Evolutionary conservation across 225 moss, liverwort and hornwort genomes (phyloP), one percentile per base, ranked within the genome.

Genomic region (Polytrichum commune): DNA sequence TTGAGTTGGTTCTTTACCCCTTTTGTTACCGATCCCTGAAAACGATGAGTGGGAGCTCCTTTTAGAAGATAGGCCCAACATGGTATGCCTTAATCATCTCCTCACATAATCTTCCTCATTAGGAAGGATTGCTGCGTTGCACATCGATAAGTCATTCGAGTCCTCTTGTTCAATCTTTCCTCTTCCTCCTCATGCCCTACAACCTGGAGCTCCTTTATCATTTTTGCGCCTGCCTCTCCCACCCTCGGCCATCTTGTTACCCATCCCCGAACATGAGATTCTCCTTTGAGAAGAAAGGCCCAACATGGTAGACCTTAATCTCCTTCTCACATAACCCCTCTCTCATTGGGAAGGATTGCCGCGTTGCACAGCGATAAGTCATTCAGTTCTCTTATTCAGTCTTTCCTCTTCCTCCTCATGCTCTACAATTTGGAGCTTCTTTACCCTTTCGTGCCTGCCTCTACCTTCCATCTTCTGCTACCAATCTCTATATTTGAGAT

Each of bases 251-350:
- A 22, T 58, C 6, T 13, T 0, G n/a, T 22, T 58, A n/a, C n/a
- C 58, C 5, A 20, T 58, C 1, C 58, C 38, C 13, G 74, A 84
- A 69, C 69, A 69, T 53, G 63, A 23, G 38, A 10, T 4, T 38
- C 13, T 38, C 79, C 60, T 84, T 84, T 58, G 87, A 87, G 53
- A 84, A 77, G 53, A 87, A 84, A 27, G 87, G 84, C 19, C 77
- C 76, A 27, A 87, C 84, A 0, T 87, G 84, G 83, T 72, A 19
- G 35, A 58, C 23, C 23, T 58, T 58, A 20, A 19, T 57, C 20
- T 58, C 58, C 58, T 58, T 8, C n/a, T n/a, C 58, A 38, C 38
- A 13, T 38, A 38, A 38, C 13, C 13, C 10, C 38, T 10, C 38
- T 8, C 38, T 3, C 38, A 13, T 38, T 13, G 38, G 38, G 13